Evolutionary conservation across 2,329 filamentous ascomycete genomes (phyloP), one percentile per base, ranked within the genome.

Genomic region (Trichoderma simmonsii): DNA sequence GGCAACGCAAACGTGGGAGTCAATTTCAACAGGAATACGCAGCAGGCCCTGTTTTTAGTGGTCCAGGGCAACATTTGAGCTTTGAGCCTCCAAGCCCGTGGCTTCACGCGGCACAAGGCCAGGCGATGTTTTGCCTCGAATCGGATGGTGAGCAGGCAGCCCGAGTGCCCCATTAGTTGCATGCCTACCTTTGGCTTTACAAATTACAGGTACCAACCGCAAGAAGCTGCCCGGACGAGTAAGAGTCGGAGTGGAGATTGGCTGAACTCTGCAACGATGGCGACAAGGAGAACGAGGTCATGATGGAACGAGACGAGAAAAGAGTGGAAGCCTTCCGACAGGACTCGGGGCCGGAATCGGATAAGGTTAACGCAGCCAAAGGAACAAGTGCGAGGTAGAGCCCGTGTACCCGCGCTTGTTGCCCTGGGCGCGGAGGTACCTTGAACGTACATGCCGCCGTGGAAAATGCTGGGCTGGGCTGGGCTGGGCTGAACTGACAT

Each of bases 201-300:
- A 43, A 9, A 18, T 54, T 54, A 54, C 48, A 54, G 48, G 21
- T 14, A 54, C 48, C 21, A 21, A 54, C 48, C 21, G 48, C n/a
- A 24, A 24, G 21, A 54, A 54, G 48, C 11, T 54, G 21, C 48
- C 21, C 11, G 21, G 11, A 30, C n/a, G 24, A 32, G 66, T 32
- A 48, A 69, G 66, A 61, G 56, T 56, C 56, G 48, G 56, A 11
- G 66, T 69, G 66, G 66, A 69, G 66, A 48, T 48, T 48, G 66
- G 66, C 66, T 69, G 56, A 69, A 69, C 66, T 69, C 32, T 69
- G 66, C 32, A 34, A 51, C 39, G 57, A 32, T 54, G 24, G n/a
- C 30, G 18, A 48, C 21, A 59, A 14, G 30, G 34, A 36, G 34
- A 36, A 15, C 11, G 51, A 34, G 30, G 32, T 30, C 34, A 70